Percentiles rank a stretch among this genome's conserved stretches.
Conservation (phyloP, 495 filamentous ascomycete genomes). For the Aspergillus heteromorphus region DNA sequence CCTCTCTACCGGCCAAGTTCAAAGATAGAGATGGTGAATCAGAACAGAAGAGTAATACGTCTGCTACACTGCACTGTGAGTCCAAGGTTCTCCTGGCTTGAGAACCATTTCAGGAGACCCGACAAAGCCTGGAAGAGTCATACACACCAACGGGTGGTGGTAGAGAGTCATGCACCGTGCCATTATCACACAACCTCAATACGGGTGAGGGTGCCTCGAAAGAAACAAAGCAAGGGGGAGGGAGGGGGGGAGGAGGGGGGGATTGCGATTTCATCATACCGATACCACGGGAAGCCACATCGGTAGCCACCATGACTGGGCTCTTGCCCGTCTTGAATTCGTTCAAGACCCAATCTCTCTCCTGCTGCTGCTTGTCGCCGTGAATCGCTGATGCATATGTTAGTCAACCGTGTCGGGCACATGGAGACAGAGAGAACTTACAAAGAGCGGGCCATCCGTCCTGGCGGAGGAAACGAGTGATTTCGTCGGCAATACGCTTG, state of each 20-base stretch:
- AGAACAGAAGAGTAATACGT: conserved; percentile 50
- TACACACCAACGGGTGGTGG: conserved; percentile 63
- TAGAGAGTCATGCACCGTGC: conserved; percentile 88
- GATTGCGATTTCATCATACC: conserved; percentile 81
- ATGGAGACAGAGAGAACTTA: conserved; percentile 47
- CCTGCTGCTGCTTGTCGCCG: conserved; percentile 98
- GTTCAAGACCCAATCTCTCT: conserved; percentile 98
- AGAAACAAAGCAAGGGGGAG: conserved; percentile 27
- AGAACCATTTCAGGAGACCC: conserved; percentile 69
- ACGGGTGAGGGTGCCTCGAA: conserved; percentile 35
- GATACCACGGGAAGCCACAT: conserved; percentile 96
- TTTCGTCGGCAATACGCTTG: conserved; percentile 97
- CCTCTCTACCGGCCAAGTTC: conserved; percentile 67
- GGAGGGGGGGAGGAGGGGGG: conserved; percentile 38
- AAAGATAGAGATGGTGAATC: conserved; percentile 71
- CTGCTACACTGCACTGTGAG: conserved; percentile 70
- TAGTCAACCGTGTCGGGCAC: conserved; percentile 29
- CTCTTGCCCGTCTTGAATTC: conserved; percentile 97
- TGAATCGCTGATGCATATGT: conserved; percentile 70
- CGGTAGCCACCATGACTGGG: conserved; percentile 88
- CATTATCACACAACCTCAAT: conserved; percentile 63
- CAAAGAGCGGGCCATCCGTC: conserved; percentile 98
- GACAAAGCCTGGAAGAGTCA: conserved; percentile 78
- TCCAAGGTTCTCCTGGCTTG: conserved; percentile 76
- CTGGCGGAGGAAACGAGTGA: conserved; percentile 96